phyloP scores from a whole-genome alignment of 2,329 filamentous ascomycete species.

The Sclerotinia sclerotiorum region DNA sequence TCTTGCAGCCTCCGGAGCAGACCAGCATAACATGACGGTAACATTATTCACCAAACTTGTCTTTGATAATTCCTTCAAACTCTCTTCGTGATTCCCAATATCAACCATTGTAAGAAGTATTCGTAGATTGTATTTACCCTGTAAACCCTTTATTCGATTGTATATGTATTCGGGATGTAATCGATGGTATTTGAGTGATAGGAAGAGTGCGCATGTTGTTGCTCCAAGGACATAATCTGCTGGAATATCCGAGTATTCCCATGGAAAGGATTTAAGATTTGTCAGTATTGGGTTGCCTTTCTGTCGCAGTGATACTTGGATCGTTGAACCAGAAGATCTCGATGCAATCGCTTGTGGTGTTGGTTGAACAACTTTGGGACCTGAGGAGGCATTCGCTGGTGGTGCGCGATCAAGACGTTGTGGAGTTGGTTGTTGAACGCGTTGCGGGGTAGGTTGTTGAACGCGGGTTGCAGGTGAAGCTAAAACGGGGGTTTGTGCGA shows the following conservation, averaged over 20 bases:
- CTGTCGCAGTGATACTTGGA: constrained; percentile 87
- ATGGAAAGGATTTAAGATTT: constrained; percentile 76
- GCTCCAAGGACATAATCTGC: constrained; percentile 87
- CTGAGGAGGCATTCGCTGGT: constrained; percentile 39
- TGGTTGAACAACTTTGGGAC: constrained; percentile 72
- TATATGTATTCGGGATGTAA: constrained; percentile 98
- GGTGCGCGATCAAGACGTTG: constrained; percentile 56
- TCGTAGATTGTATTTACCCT: constrained; percentile 82
- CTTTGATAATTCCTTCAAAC: constrained; percentile 85
- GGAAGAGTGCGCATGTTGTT: constrained; percentile 87
- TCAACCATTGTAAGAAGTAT: constrained; percentile 90
- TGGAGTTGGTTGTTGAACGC: constrained; percentile 50
- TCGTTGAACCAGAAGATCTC: constrained; percentile 65
- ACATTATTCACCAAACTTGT: constrained; percentile 90
- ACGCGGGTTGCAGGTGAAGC: constrained; percentile 31
- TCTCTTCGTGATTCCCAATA: constrained; percentile 90
- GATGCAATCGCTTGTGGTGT: constrained; percentile 81
- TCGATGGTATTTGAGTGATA: constrained; percentile 95
- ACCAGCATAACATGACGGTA: constrained; percentile 92
- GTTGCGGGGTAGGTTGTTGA: constrained; percentile 43
- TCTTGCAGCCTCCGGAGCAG: constrained; percentile 84
- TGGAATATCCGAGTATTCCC: constrained; percentile 97
- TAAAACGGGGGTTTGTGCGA: constrained; percentile 49
- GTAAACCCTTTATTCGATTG: constrained; percentile 80
- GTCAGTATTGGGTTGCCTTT: constrained; percentile 93